These are phyloP conservation scores for Dactylellina cionopaga DNA, from an alignment of 2,329 filamentous ascomycete species.

Conservation along the genomic window DNA sequence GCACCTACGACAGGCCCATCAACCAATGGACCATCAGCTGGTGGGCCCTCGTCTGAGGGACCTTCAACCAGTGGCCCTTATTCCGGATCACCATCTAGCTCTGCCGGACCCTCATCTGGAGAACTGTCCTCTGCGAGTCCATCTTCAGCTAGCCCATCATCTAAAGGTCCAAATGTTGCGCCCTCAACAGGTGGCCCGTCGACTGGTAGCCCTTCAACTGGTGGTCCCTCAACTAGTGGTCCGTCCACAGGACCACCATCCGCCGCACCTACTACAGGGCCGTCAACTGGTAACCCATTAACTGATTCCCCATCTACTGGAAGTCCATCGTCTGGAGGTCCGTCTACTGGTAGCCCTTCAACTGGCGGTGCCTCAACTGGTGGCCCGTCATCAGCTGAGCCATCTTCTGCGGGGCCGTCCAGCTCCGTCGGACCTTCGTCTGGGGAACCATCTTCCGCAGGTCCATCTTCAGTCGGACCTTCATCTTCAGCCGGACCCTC, in stretches of 20 bases:
- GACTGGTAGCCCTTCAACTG: background rate
- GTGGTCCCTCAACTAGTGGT: background rate
- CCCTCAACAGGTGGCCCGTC: background rate
- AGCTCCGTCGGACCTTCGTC: background rate
- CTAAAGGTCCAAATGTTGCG: background rate
- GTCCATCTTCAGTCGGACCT: background rate
- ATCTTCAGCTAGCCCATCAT: background rate
- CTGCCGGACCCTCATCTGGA: slow-evolving; percentile 8
- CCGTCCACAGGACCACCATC: background rate
- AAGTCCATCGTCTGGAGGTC: background rate
- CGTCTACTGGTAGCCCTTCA: background rate
- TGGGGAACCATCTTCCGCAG: background rate
- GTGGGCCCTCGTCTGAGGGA: slow-evolving; percentile 1
- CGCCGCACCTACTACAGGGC: background rate
- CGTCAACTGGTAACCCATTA: background rate
- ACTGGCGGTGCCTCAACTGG: background rate
- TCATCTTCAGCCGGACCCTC: too few species aligned
- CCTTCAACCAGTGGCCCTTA: background rate
- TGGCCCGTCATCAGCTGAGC: background rate
- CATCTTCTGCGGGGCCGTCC: background rate
- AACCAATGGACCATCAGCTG: background rate
- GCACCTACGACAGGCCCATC: slow-evolving; percentile 1
- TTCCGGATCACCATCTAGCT: background rate
- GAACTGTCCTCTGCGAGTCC: background rate
- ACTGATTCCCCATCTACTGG: background rate